phyloP scores from a whole-genome alignment of 495 filamentous ascomycete species.

The Aspergillus egyptiacus region DNA sequence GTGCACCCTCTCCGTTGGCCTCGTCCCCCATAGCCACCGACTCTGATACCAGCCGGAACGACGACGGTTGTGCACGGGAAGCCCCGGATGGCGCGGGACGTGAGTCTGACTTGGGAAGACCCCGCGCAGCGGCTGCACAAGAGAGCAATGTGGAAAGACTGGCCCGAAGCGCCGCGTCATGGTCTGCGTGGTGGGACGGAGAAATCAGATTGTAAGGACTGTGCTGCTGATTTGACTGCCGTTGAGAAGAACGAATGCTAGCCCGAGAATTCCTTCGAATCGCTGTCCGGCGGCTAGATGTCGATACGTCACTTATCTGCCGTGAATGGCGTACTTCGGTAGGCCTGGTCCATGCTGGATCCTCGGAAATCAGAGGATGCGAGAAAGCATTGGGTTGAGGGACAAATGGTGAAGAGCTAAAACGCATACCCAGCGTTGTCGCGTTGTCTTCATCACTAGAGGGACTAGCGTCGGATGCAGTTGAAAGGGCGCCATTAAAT shows the following conservation, averaged over 20 bases:
- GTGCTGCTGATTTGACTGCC: conserved; percentile 33
- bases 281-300: conserved; percentile 32
- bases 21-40: conserved; percentile 59
- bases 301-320: conserved; percentile 31
- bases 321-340: conserved; percentile 39
- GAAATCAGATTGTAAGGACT: conserved; percentile 60
- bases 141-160: conserved; percentile 92
- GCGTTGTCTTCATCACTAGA: conserved; percentile 66
- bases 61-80: conserved; percentile 25
- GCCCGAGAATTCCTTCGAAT: conserved; percentile 35
- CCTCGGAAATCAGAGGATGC: conserved; percentile 62
- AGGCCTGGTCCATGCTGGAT: conserved; percentile 44
- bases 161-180: conserved; percentile 87
- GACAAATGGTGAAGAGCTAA: conserved; percentile 58
- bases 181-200: conserved; percentile 73
- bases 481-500: conserved; percentile 24
- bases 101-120: conserved; percentile 60
- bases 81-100: conserved; percentile 23
- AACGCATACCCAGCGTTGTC: conserved; percentile 67
- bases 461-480: conserved; percentile 39
- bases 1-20: conserved; percentile 22
- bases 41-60: conserved; percentile 65
- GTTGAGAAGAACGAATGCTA: conserved; percentile 25
- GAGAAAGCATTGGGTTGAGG: conserved; percentile 89
- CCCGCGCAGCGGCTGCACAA: conserved; percentile 80